Conservation (phyloP, 2,329 filamentous ascomycete genomes). For the Aspergillus sergii region DNA sequence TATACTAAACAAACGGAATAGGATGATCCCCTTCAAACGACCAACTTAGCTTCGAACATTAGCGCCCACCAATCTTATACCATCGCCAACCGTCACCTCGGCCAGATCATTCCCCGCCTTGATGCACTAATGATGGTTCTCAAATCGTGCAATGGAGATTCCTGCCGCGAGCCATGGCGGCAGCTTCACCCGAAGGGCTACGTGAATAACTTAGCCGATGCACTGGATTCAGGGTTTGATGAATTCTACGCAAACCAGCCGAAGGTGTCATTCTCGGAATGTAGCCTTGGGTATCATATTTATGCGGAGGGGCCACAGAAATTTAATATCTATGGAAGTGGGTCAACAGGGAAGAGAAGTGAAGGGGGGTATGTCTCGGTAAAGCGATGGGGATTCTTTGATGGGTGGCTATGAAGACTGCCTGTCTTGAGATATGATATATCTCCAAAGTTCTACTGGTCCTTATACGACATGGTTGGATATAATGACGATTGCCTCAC, state of each 20-base stretch:
- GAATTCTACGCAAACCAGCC: constrained; percentile 56
- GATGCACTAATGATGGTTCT: constrained; percentile 63
- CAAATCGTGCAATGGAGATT: constrained; percentile 60
- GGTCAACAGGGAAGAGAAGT: constrained; percentile 10
- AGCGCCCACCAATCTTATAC: constrained; percentile 13
- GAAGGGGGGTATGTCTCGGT: background rate
- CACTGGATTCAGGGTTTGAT: constrained; percentile 53
- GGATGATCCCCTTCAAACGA: constrained; percentile 57
- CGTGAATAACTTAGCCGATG: constrained; percentile 56
- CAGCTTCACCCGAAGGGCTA: constrained; percentile 57
- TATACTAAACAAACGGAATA: constrained; percentile 25
- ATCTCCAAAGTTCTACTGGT: no score
- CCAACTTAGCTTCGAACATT: constrained; percentile 44
- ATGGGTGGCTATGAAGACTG: background rate
- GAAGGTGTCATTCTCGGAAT: constrained; percentile 56
- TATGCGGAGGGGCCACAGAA: constrained; percentile 58
- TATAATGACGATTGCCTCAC: no score
- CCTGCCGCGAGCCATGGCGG: constrained; percentile 60
- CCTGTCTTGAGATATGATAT: no score
- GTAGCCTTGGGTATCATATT: constrained; percentile 59
- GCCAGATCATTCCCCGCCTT: constrained; percentile 53
- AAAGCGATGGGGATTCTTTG: background rate
- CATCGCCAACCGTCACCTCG: constrained; percentile 22
- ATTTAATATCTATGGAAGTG: constrained; percentile 23
- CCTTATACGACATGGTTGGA: no score